Base-by-base conservation (phyloP, 2,329 filamentous ascomycete species). In the Xylaria sp. region DNA sequence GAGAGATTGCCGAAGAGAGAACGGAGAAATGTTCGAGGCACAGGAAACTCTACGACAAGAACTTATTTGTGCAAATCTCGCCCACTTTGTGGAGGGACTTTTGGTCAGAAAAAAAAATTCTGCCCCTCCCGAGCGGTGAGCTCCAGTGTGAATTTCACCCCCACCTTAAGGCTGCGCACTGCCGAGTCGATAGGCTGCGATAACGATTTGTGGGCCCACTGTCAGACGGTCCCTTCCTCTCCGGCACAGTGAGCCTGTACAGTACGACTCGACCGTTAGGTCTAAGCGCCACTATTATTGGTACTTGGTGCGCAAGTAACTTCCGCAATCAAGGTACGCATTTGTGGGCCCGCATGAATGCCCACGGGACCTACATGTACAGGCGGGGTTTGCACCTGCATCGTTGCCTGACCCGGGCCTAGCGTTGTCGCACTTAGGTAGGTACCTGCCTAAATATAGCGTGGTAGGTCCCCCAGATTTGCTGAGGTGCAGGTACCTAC, bases 51-150 rank as follows among this genome's bases (percentile, higher is more conserved):
- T 49, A 54, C 59, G 54, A 54, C 39, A 30, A 30, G 53, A 57
- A 60, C 60, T 57, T 59, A 64, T 61, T 65, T 67, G 59, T 65
- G 62, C 56, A 65, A 64, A 61, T 65, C 34, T 52, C 61, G 59
- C 55, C 49, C 50, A 59, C 58, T 65, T 64, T 65, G 65, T 66
- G 65, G 63, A 63, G 62, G 57, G 58, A 57, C 49, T 34, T 30
- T 44, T 50, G 50, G 19, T 30, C 23, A 30, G 57, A 44, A 59
- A 61, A 66, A 63, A 65, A 66, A 65, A 65, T 66, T 66, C 65
- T 66, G 65, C 65, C 65, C 54, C 53, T 58, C 55, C 50, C 59
- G 60, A 61, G 61, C 61, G 64, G 64, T 65, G 61, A 60, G 60
- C 37, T 30, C 23, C 23, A 30, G 37, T 47, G 59, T 63, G 63